Base-by-base conservation (phyloP, 2,329 filamentous ascomycete species). In the Pseudocercospora crystallina region DNA sequence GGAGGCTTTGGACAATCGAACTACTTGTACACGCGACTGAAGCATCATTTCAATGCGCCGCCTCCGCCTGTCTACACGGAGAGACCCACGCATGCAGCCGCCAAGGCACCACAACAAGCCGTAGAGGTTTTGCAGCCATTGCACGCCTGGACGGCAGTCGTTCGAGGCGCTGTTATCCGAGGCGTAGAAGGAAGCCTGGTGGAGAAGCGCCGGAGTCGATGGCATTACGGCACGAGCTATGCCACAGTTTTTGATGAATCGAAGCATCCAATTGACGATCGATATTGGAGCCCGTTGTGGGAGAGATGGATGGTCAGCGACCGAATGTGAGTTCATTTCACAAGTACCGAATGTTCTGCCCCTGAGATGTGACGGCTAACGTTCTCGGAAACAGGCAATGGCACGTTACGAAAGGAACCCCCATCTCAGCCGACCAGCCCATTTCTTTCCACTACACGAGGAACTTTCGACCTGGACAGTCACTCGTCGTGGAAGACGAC, bases 391-490 rank as follows among this genome's bases (percentile, higher is more conserved):
- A 26, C 20, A 26, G 20, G 86, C 86, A 90, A 70, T 91, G 88
- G 88, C 87, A 90, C 69, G 89, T 90, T 65, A 81, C 83, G 54
- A 48, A 48, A 84, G 87, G 86, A 51, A 86, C 89, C 60, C 81
- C 86, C 33, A 80, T 91, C 33, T 90, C 86, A 7, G 84, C 87
- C n/a, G 74, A 83, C 1, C 78, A 81, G 1, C 87, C 88, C 0
- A 85, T 91, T 51, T 86, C 86, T 2, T 91, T 92, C 71, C 87
- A 91, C 74, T 92, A 91, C 71, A 91, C 88, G 2, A 84, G 88
- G 54, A 92, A 91, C 69, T 92, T 92, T 72, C 82, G 87, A 1
- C 86, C 87, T 0, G 85, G 86, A 0, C 88, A 91, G 69, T 87
- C 85, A 0, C 79, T 90, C 5, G 71, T 89, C 3, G 88, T 92